Base-by-base conservation (phyloP, 352 stramenopile species). In the Globisporangium recalcitrans region DNA sequence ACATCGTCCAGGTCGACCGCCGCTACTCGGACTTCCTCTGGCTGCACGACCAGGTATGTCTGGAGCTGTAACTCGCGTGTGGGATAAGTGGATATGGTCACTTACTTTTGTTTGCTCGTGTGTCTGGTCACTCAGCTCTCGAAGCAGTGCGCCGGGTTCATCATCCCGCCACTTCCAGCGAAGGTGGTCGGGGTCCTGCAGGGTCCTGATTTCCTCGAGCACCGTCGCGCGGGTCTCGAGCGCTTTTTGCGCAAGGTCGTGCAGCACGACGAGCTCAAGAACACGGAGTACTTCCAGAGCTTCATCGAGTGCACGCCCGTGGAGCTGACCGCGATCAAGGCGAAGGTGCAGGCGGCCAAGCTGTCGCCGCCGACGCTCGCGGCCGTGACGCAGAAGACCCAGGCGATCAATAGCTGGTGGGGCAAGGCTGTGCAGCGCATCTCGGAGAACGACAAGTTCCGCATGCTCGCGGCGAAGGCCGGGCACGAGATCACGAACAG, bases 21-120 rank as follows among this genome's bases (percentile, higher is more conserved):
- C 82, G 85, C 49, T 94, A 92, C 72, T 91, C 82, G 62, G 85
- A 94, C 70, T 94, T 94, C 68, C 71, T 90, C 32, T 94, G 85
- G 85, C 70, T 94, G 47, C 82, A 94, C 68, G 70, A 82, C 46
- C 80, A 88, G 68, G 63, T 82, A 47, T 22, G 38, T 5, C 38
- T 22, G 36, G n/a, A 4, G 36, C 36, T 44, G 4, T 21, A 40
- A 14, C 24, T 27, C 8, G 27, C n/a, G 21, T 32, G 34, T 16
- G 46, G 22, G 48, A 19, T 54, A 22, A 5, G 9, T 31, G 24
- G 16, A 27, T 26, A 16, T 4, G 26, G 16, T 56, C 49, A 9
- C 49, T 56, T 14, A 56, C 49, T 1, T 5, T 54, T 31, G 8
- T 14, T 19, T 55, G 14, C 26, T 3, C 36, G 2, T 51, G 7